Percentiles rank a stretch among this genome's conserved stretches.
phyloP scores from a whole-genome alignment of 2,329 filamentous ascomycete species.

The Waltergamsia citrina region DNA sequence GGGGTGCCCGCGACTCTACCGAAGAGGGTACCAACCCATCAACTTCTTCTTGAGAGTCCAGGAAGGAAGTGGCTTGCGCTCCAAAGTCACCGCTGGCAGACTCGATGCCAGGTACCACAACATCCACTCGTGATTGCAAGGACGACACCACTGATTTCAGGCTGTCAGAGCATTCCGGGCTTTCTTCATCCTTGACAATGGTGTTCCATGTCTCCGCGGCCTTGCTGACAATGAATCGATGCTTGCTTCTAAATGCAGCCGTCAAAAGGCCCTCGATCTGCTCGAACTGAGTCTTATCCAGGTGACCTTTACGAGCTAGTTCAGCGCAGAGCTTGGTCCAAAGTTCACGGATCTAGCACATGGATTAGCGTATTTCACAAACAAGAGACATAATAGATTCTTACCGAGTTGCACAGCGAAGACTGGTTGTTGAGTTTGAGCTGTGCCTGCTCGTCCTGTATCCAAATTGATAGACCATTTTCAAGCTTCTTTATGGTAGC shows the following conservation, averaged over 20 bases:
- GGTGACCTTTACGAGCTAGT: slow-evolving; percentile 21
- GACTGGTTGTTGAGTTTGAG: slow-evolving; percentile 30
- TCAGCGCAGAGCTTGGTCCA: slow-evolving; percentile 40
- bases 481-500: slow-evolving; percentile 53
- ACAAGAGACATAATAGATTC: slow-evolving; percentile 12
- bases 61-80: slow-evolving; percentile 21
- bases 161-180: slow-evolving; percentile 53
- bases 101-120: slow-evolving; percentile 34
- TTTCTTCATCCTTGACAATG: slow-evolving; percentile 51
- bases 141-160: slow-evolving; percentile 54
- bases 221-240: slow-evolving; percentile 40
- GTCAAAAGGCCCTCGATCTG: slow-evolving; percentile 45
- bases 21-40: background rate
- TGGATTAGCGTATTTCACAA: slow-evolving; percentile 13
- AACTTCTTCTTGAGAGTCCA: background rate
- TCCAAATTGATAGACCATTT: slow-evolving; percentile 50
- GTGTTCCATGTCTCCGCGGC: slow-evolving; percentile 55
- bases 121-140: slow-evolving; percentile 43
- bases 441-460: slow-evolving; percentile 44
- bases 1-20: background rate
- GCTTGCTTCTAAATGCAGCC: slow-evolving; percentile 50
- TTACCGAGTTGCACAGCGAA: slow-evolving; percentile 33
- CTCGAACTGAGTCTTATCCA: slow-evolving; percentile 35
- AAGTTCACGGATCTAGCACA: slow-evolving; percentile 30
- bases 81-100: slow-evolving; percentile 24